These are phyloP conservation scores for Carex littledalei DNA, from an alignment of 176 grass and related monocot genomes.

Conservation along the genomic window DNA sequence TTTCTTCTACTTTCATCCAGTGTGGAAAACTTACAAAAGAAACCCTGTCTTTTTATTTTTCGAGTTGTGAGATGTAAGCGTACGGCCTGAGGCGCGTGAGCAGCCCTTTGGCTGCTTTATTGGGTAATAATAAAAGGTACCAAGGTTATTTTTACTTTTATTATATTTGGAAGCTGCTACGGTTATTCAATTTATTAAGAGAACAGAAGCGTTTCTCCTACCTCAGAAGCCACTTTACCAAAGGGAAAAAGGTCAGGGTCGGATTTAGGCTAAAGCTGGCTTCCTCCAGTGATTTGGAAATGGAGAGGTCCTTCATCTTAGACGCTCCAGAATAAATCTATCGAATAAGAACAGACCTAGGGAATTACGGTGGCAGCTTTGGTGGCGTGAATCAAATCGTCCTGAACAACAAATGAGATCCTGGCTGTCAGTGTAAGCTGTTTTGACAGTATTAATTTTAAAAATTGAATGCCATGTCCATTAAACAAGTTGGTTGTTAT, in stretches of 20 bases:
- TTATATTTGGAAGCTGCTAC: constrained; percentile 20
- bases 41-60: constrained; percentile 27
- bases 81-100: constrained; percentile 21
- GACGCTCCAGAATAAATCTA: background rate
- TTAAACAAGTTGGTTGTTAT: too few relatives aligned
- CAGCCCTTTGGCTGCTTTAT: constrained; percentile 26
- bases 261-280: background rate
- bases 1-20: background rate
- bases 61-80: constrained; percentile 11
- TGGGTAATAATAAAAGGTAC: constrained; percentile 21
- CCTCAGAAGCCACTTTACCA: constrained; percentile 5
- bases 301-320: background rate
- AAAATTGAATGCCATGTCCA: background rate
- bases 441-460: background rate
- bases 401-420: background rate
- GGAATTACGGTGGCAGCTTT: constrained; percentile 12
- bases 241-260: background rate
- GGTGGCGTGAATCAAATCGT: constrained; percentile 1
- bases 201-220: background rate
- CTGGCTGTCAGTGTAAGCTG: background rate
- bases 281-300: background rate
- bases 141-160: constrained; percentile 14
- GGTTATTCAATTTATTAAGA: constrained; percentile 1
- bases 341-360: background rate
- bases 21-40: constrained; percentile 9